Evolutionary conservation across 306 rosid genomes (phyloP).

Genomic region (Abrus precatorius): DNA sequence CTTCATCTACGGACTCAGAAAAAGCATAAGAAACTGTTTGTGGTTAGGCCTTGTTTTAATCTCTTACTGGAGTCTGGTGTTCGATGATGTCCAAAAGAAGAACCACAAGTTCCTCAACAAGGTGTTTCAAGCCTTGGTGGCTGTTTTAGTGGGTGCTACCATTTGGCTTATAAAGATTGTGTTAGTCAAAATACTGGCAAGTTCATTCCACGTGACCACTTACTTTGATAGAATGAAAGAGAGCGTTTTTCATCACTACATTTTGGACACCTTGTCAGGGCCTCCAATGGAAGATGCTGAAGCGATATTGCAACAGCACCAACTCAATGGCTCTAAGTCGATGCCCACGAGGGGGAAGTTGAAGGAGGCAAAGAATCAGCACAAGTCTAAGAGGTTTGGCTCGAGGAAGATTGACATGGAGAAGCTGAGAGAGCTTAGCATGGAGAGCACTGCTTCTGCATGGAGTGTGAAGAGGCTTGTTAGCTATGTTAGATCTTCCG

Average conservation of each 20-base stretch:
- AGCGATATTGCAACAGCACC: not conserved
- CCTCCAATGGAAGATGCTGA: slow-evolving; percentile 51
- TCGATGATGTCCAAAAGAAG: slow-evolving; percentile 47
- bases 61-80: slow-evolving; percentile 60
- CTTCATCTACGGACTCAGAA: slow-evolving; percentile 63
- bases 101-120: slow-evolving; percentile 58
- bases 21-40: slow-evolving; percentile 58
- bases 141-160: slow-evolving; percentile 50
- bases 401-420: slow-evolving; percentile 63
- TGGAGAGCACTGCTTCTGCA: slow-evolving; percentile 50
- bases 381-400: slow-evolving; percentile 43
- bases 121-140: slow-evolving; percentile 55
- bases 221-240: slow-evolving; percentile 69
- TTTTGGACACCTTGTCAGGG: slow-evolving; percentile 55
- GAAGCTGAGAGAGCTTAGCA: slow-evolving; percentile 55
- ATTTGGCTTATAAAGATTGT: slow-evolving; percentile 63
- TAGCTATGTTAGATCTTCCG: slow-evolving; percentile 54
- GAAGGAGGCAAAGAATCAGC: slow-evolving; percentile 14
- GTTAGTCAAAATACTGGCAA: slow-evolving; percentile 60
- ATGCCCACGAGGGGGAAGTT: slow-evolving; percentile 43
- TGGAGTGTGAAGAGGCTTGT: slow-evolving; percentile 66
- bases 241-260: slow-evolving; percentile 66
- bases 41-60: slow-evolving; percentile 58
- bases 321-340: not conserved
- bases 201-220: slow-evolving; percentile 61